Evolutionary conservation across 805 yeast genomes (phyloP).

Genomic region (Helenozyma baotianmanensis): DNA sequence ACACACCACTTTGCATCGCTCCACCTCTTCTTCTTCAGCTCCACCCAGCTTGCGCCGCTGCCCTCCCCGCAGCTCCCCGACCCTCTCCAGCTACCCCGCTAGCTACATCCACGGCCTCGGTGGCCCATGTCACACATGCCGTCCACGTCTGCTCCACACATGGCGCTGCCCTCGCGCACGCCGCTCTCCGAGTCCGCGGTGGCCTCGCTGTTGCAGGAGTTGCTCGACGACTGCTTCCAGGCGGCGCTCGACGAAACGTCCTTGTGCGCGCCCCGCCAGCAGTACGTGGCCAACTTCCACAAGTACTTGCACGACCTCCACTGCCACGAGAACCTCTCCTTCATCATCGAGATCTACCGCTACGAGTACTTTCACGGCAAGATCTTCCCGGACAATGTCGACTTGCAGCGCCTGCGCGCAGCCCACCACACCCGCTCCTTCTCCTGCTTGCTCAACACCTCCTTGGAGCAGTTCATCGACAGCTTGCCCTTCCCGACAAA

Average conservation of each 20-base stretch:
- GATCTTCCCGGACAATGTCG: conserved; percentile 8
- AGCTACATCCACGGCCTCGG: too few relatives aligned
- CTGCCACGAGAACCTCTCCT: conserved; percentile 43
- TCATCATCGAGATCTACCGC: conserved; percentile 41
- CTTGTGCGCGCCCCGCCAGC: conserved; percentile 11
- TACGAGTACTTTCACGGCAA: conserved; percentile 42
- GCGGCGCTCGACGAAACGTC: conserved; percentile 17
- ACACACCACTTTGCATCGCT: too few relatives aligned
- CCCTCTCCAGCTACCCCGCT: too few relatives aligned
- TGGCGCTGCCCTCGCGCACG: background rate
- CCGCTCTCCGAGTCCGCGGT: conserved; percentile 3
- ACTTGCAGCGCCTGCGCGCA: conserved; percentile 4
- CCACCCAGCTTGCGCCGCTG: too few relatives aligned
- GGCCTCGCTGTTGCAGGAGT: conserved; percentile 22
- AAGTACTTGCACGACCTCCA: conserved; percentile 34
- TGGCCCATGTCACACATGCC: background rate
- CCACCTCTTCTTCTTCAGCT: too few relatives aligned
- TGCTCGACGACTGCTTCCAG: conserved; percentile 30
- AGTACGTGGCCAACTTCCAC: conserved; percentile 25
- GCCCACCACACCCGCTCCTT: conserved; percentile 1
- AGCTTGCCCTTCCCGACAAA: conserved; percentile 11
- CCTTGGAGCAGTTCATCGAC: conserved; percentile 11
- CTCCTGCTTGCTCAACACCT: conserved; percentile 9
- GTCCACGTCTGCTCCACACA: background rate
- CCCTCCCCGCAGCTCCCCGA: too few relatives aligned